Percentiles rank a stretch among this genome's conserved stretches.
Conservation (phyloP, 345 rosid species). For the Mallotus nudiflorus region DNA sequence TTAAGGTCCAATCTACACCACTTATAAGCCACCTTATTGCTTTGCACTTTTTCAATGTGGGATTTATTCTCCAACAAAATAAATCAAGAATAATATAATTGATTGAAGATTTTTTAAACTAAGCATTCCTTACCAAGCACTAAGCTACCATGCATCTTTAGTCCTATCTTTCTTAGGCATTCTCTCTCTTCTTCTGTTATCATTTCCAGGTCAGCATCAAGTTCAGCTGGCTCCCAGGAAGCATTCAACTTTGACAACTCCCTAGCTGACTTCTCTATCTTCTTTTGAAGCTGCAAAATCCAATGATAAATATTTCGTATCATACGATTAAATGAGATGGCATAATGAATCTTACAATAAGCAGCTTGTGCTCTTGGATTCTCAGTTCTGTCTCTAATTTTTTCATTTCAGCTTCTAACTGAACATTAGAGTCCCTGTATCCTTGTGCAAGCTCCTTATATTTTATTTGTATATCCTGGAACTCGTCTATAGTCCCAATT, state of each 20-base stretch:
- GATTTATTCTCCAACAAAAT: no score
- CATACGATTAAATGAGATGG: conserved; percentile 16
- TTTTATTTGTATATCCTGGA: conserved; percentile 48
- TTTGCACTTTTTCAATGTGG: no score
- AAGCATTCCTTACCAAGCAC: conserved; percentile 61
- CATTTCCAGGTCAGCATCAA: conserved; percentile 59
- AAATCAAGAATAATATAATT: neutral
- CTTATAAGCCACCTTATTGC: no score
- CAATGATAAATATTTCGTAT: conserved; percentile 11
- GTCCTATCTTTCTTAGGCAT: conserved; percentile 67
- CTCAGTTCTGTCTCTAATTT: conserved; percentile 53
- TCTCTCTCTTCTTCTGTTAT: conserved; percentile 77
- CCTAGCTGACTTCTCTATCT: conserved; percentile 53
- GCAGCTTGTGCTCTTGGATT: conserved; percentile 64
- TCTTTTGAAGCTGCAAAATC: conserved; percentile 57
- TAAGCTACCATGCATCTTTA: conserved; percentile 61
- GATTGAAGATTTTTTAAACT: conserved; percentile 4
- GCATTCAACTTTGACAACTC: conserved; percentile 55
- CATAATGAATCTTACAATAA: conserved; percentile 48
- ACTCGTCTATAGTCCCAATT: conserved; percentile 70
- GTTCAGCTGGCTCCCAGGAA: conserved; percentile 47
- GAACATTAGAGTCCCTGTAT: conserved; percentile 39
- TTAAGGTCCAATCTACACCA: no score
- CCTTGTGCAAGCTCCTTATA: conserved; percentile 35
- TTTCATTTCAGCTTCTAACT: conserved; percentile 55